Base-by-base conservation (phyloP, 495 filamentous ascomycete species). In the Cercophora scortea region DNA sequence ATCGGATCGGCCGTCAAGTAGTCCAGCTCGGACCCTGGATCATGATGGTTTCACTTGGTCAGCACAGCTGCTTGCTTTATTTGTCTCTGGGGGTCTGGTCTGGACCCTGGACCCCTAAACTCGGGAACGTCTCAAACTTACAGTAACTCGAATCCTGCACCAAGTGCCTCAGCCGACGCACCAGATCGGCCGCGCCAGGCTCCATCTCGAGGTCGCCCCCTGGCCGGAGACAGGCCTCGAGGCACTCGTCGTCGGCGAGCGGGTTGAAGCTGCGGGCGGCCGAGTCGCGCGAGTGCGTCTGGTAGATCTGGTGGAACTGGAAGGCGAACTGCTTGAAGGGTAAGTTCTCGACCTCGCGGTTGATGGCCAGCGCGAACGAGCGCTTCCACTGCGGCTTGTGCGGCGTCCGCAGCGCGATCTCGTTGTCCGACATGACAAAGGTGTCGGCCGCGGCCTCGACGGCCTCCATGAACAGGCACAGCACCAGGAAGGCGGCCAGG, bases 241-340 rank as follows among this genome's bases (percentile, higher is more conserved):
- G 48, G 38, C 61, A 51, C 6, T 46, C 55, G 7, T 64, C 61
- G 38, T 77, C 72, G 10, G 66, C 40, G 4, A 77, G 60, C 15
- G 73, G 73, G 48, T 77, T 77, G 53, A 75, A 77, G 32, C 69
- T 64, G 59, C 67, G 66, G 10, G 62, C 54, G 16, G 61, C 64
- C 0, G 64, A 65, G 44, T 78, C 74, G 34, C 71, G 60, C 45
- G 60, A 65, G 45, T 75, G 71, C 13, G 75, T 74, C 64, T 73
- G 71, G 51, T 79, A 79, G 42, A 78, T 69, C 52, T 77, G 72
- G 58, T 79, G 77, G 52, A 79, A 79, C 53, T 76, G 72, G 46
- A 72, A 73, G 10, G 69, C 74, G 50, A 76, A 75, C 66, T 76
- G 73, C 48, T 68, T 68, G 52, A 79, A 79, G 4, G 76, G 75